Percentiles rank a stretch among this genome's conserved stretches.
phyloP scores from a whole-genome alignment of 305 asterid species.

The Striga hermonthica region DNA sequence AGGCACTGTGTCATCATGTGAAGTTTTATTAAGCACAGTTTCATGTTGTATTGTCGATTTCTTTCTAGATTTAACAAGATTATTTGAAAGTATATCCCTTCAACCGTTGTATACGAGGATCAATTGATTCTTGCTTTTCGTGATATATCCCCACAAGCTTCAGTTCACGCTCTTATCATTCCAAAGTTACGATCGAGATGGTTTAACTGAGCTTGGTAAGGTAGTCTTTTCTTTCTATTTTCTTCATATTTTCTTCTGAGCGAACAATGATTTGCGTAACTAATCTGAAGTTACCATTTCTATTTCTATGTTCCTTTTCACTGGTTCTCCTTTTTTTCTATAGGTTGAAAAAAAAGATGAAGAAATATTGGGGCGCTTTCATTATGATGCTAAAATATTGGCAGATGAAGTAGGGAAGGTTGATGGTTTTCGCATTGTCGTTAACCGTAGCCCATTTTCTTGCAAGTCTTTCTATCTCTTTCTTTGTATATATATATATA shows the following conservation, averaged over 20 bases:
- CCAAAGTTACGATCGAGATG: constrained; percentile 86
- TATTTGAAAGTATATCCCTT: constrained; percentile 80
- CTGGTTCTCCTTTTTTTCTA: constrained; percentile 19
- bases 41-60: constrained; percentile 15
- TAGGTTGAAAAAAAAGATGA: constrained; percentile 65
- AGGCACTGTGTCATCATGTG: no score
- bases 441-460: constrained; percentile 39
- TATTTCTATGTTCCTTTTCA: background rate
- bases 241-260: constrained; percentile 18
- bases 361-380: constrained; percentile 76
- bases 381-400: constrained; percentile 79
- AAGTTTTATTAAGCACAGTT: no score
- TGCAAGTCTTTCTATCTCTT: no score
- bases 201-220: constrained; percentile 81
- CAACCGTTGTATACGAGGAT: constrained; percentile 80
- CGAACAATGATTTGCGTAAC: constrained; percentile 2
- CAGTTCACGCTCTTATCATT: constrained; percentile 82
- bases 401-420: constrained; percentile 85
- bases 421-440: constrained; percentile 93
- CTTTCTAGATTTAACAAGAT: constrained; percentile 79
- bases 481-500: no score
- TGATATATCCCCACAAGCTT: constrained; percentile 89
- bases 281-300: background rate
- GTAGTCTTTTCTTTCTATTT: constrained; percentile 33
- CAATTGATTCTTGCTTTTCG: constrained; percentile 85